These are phyloP conservation scores for Yarrowia divulgata DNA, from an alignment of 805 yeast species.

Conservation along the genomic window DNA sequence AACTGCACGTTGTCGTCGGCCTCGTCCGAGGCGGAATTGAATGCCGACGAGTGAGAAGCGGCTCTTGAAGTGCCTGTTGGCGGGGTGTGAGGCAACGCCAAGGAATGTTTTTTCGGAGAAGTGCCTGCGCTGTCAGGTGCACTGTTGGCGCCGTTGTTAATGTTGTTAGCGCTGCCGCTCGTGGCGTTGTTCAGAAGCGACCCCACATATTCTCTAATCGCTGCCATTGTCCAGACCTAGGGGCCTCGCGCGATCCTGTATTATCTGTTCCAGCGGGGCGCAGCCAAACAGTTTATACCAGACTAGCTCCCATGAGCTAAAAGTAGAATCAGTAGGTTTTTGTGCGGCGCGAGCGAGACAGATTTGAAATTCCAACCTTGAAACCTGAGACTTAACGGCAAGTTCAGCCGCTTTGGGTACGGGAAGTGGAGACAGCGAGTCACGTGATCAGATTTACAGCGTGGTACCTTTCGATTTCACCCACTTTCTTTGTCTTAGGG, in stretches of 20 bases:
- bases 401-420: neutral
- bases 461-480: neutral
- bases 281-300: constrained; percentile 21
- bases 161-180: constrained; percentile 14
- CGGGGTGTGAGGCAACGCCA: constrained; percentile 23
- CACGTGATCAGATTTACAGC: neutral
- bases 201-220: constrained; percentile 34
- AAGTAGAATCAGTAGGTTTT: neutral
- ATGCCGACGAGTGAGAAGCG: constrained; percentile 25
- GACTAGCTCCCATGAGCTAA: constrained; percentile 6
- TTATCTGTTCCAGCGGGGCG: constrained; percentile 21
- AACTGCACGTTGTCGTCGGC: constrained; percentile 32
- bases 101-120: constrained; percentile 31
- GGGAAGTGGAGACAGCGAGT: neutral
- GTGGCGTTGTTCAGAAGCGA: constrained; percentile 33
- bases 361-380: neutral
- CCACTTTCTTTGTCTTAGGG: too few relatives aligned
- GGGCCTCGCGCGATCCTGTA: constrained; percentile 14
- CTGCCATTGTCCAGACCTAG: constrained; percentile 37
- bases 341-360: constrained; percentile 18
- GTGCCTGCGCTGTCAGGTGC: constrained; percentile 27
- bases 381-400: neutral
- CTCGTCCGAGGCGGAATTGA: constrained; percentile 37
- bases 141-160: neutral
- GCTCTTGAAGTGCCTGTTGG: constrained; percentile 20